phyloP scores from a whole-genome alignment of 495 filamentous ascomycete genomes.

The Aspergillus nidulans region DNA sequence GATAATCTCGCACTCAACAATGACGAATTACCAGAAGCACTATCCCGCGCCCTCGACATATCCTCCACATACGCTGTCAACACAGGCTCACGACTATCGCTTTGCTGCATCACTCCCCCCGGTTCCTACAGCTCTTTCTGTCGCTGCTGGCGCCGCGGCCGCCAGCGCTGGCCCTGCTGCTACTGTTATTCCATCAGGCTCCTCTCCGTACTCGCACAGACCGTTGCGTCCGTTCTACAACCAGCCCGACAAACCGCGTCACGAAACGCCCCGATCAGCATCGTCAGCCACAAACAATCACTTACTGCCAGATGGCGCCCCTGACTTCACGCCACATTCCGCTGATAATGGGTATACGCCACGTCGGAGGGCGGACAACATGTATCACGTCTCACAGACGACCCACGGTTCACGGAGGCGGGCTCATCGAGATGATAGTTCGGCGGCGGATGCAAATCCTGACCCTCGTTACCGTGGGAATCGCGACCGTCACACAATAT shows the following conservation, averaged over 20 bases:
- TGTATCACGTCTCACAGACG: constrained; percentile 19
- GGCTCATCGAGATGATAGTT: constrained; percentile 16
- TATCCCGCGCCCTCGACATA: background rate
- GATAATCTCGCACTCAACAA: background rate
- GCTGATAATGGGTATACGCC: constrained; percentile 19
- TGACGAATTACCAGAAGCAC: constrained; percentile 15
- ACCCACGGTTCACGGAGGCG: constrained; percentile 20
- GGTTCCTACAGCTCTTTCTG: background rate
- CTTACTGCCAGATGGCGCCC: constrained; percentile 19
- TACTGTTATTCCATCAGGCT: constrained; percentile 17
- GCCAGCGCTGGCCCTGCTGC: constrained; percentile 19
- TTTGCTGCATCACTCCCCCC: background rate
- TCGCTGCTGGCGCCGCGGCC: constrained; percentile 12
- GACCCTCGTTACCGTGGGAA: constrained; percentile 18
- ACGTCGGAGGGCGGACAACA: constrained; percentile 18
- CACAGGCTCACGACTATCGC: background rate
- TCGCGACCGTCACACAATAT: constrained; percentile 15
- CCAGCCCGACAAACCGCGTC: constrained; percentile 19
- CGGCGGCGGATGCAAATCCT: constrained; percentile 19
- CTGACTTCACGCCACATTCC: constrained; percentile 13
- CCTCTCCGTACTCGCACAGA: constrained; percentile 19
- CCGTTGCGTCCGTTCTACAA: constrained; percentile 19
- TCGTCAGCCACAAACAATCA: constrained; percentile 20
- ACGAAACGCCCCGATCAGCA: constrained; percentile 25
- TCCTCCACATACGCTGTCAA: constrained; percentile 6